Base-by-base conservation (phyloP, 176 grass and related monocot species). In the Paspalum vaginatum region DNA sequence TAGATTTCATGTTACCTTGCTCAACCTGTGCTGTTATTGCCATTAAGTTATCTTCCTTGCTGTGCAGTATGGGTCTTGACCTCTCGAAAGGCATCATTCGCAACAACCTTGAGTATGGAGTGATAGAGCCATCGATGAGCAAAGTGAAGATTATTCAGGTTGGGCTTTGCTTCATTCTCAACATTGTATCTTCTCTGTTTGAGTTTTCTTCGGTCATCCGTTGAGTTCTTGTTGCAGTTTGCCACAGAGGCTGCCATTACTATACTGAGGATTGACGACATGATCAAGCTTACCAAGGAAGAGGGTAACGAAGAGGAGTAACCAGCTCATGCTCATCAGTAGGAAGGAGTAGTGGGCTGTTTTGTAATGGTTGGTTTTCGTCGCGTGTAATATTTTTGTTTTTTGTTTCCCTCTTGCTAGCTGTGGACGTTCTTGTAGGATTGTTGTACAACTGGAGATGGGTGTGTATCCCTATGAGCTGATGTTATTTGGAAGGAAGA, bases 61-160 rank as follows among this genome's bases (percentile, higher is more conserved):
- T 48, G 22, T 88, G 66, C 74, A 98, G 95, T 75, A 93, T 91
- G 92, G 95, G 95, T 55, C 82, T 98, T 43, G 95, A 98, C 76
- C 92, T 98, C n/a, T 66, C 38, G 1, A 91, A 98, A 77, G 95
- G 90, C 18, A 87, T 83, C 50, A 92, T 90, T 59, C 88, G 92
- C 64, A 94, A 94, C 81, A 98, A 98, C 61, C 81, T 94, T 7
- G 92, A 94, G 79, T 89, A 87, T 53, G 95, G 95, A 61, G 95
- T 98, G 25, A 98, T 98, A 56, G 95, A 98, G 71, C 92, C 95
- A 52, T 84, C 95, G 49, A 98, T 98, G 92, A 94, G 90, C 81
- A 98, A 98, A 94, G 92, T 98, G 22, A 98, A 98, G 81, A 98
- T 94, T 79, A 88, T 97, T 65, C 88, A 89, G 82, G 82, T 89